Base-by-base conservation (phyloP, 208 protist species). In the Endotrypanum monterogeii region DNA sequence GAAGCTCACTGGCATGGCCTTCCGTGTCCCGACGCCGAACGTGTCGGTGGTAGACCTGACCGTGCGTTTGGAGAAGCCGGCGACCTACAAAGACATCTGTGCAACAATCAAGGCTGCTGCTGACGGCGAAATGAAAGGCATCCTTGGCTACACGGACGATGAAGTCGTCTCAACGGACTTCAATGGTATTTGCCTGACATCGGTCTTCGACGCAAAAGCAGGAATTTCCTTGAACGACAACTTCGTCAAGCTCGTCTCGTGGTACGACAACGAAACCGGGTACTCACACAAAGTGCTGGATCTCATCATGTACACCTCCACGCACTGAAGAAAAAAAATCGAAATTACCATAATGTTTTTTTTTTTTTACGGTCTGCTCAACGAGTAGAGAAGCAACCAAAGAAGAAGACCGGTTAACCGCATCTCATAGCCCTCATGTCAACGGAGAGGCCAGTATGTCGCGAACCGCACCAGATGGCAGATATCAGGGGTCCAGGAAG, bases 201-300 rank as follows among this genome's bases (percentile, higher is more conserved):
- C 95, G 68, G 99, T 99, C 84, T 99, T 99, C 86, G 99, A 99
- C 86, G 90, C 94, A 56, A 93, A 98, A 72, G 98, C 99, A n/a
- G 97, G 97, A 23, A 93, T 99, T 46, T 98, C 98, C 76, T 84
- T 98, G 74, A 99, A 94, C 83, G 82, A 93, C 54, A 80, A 89
- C 71, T 99, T 99, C 89, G 97, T 99, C 80, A 99, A 99, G 96
- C 74, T 99, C 55, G 89, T 99, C 58, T 89, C 98, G 8, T 99
- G 99, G 99, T 99, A 99, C 86, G 99, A 99, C 87, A 99, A 99
- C 91, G 99, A 99, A 89, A 99, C 88, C 87, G 99, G 99, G 63
- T 99, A 99, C 91, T 98, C 96, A 66, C 93, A 98, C 94, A 96
- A 99, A 74, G 97, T 99, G 28, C 89, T 99, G 74, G 99, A 99